These are phyloP conservation scores for Paecilomyces dactylethromorphus DNA, from an alignment of 2,329 filamentous ascomycete genomes.

Conservation along the genomic window DNA sequence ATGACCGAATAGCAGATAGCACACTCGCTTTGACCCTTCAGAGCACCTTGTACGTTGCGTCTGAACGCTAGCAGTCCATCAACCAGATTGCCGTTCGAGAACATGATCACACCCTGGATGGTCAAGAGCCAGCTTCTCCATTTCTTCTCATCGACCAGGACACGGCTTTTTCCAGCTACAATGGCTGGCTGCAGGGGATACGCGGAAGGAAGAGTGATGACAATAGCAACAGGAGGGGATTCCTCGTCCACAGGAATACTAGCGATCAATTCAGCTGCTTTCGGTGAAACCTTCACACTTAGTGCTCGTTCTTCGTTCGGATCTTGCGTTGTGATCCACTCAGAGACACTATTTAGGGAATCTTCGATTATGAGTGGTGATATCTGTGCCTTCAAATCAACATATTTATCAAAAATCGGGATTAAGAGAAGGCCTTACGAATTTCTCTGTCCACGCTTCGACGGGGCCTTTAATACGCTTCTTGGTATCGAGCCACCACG, in stretches of 20 bases:
- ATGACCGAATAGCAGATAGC: constrained; percentile 97
- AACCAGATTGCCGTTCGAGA: constrained; percentile 80
- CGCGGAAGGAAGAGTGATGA: constrained; percentile 69
- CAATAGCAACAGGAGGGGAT: constrained; percentile 71
- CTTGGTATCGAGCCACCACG: constrained; percentile 77
- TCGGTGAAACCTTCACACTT: constrained; percentile 63
- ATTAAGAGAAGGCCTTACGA: constrained; percentile 64
- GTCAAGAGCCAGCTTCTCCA: constrained; percentile 89
- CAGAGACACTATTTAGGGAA: constrained; percentile 31
- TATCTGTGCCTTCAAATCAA: constrained; percentile 23
- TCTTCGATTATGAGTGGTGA: constrained; percentile 36
- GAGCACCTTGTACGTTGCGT: constrained; percentile 75
- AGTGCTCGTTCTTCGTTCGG: constrained; percentile 48
- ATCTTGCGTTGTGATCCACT: constrained; percentile 39
- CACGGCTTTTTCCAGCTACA: constrained; percentile 71
- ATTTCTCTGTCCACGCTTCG: constrained; percentile 77
- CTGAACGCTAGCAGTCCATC: constrained; percentile 82
- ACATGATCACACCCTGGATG: constrained; percentile 87
- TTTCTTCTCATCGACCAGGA: constrained; percentile 82
- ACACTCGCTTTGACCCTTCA: constrained; percentile 92
- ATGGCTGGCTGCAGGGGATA: constrained; percentile 77
- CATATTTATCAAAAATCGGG: background rate
- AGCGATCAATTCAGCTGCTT: constrained; percentile 70
- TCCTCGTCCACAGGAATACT: constrained; percentile 85
- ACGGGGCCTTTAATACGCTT: constrained; percentile 74